Evolutionary conservation across 2,329 filamentous ascomycete genomes (phyloP), one percentile per base, ranked within the genome.

Genomic region (Calonectria crousiana): DNA sequence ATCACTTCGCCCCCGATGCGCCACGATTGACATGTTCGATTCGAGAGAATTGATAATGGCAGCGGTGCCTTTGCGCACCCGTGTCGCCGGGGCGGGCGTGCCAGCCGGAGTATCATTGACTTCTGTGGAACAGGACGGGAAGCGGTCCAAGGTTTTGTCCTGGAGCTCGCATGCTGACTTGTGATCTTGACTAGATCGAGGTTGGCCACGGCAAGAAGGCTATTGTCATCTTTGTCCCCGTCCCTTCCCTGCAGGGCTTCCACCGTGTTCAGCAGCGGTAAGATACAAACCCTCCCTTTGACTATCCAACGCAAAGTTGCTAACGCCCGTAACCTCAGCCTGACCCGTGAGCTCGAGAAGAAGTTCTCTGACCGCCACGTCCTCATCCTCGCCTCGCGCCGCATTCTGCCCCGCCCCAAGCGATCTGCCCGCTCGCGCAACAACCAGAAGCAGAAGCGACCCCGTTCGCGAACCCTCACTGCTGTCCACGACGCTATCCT

Each of bases 361-460:
- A 99, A 99, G 92, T 99, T 99, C 95, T 98, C 97, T 81, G 97
- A 99, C 93, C 97, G 97, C 90, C 97, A 99, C 90, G 97, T 99
- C 88, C 92, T 99, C 88, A 95, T 99, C 93, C 94, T 99, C 84
- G 97, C 97, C 84, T 97, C 96, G 86, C 97, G 97, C 92, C 97
- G 97, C 89, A 99, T 99, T 85, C 93, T 99, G 78, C 96, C 97
- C 88, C 95, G 96, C 88, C 97, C 97, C 88, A 98, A 98, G 95
- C 96, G 96, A 88, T 98, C 95, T 88, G 95, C 93, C 91, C 96
- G 95, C 91, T 95, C 94, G 82, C 96, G 97, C 92, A 96, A 96
- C 90, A 95, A 91, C 87, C 96, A 97, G 90, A 98, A 93, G 86
- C 97, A 99, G 93, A 98, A 98, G 95, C 96, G 97, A 83, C 97